Conservation (phyloP, 2,329 filamentous ascomycete species). For the Alternaria sp. region DNA sequence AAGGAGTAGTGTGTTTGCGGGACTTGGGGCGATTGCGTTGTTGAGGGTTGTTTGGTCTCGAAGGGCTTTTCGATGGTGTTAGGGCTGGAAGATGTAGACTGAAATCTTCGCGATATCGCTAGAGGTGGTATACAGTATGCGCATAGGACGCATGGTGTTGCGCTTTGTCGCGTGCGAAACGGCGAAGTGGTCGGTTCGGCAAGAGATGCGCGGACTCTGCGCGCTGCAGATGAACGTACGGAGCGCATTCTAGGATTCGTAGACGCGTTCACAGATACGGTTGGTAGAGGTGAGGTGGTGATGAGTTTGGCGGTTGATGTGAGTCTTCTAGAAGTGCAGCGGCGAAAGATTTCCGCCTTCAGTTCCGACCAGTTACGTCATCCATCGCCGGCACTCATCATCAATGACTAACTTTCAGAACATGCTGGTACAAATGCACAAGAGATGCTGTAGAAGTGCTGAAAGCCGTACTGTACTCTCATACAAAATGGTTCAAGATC, state of each 20-base stretch:
- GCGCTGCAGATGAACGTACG: conserved; percentile 31
- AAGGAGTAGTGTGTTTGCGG: conserved; percentile 78
- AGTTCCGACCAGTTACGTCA: conserved; percentile 28
- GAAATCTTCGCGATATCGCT: conserved; percentile 29
- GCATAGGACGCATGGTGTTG: conserved; percentile 40
- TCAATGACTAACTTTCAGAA: background rate
- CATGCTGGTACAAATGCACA: background rate
- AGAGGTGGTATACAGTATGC: conserved; percentile 24
- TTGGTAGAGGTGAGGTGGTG: background rate
- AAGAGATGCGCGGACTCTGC: conserved; percentile 39
- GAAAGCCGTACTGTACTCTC: background rate
- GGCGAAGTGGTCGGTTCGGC: conserved; percentile 25
- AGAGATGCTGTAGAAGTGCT: background rate
- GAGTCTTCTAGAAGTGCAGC: conserved; percentile 12
- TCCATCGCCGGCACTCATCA: conserved; percentile 9
- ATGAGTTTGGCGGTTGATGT: background rate
- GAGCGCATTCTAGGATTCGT: conserved; percentile 28
- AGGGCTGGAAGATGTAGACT: conserved; percentile 32
- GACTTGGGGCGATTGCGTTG: conserved; percentile 6
- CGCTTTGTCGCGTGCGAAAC: conserved; percentile 27
- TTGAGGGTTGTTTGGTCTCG: conserved; percentile 19
- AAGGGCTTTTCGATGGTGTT: conserved; percentile 29
- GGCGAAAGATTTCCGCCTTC: conserved; percentile 23
- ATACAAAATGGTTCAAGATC: background rate
- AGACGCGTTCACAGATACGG: background rate